Base-by-base conservation (phyloP, 2,329 filamentous ascomycete genomes). In the Xylariomycetidae sp. region DNA sequence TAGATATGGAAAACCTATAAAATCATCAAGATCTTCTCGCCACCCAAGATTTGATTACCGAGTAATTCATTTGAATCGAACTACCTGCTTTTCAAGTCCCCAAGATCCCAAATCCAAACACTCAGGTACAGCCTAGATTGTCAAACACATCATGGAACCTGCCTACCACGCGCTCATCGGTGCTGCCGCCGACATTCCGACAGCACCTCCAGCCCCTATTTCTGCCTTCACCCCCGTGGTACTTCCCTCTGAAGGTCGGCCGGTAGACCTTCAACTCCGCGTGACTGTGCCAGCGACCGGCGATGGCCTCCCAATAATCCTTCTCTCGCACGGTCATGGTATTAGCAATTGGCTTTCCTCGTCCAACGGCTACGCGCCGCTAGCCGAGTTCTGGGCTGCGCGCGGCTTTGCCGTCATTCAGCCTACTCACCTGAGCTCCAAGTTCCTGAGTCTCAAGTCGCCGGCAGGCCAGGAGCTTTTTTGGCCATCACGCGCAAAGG, bases 371-470 rank as follows among this genome's bases (percentile, higher is more conserved):
- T 66, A 64, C 36, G 52, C 51, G 3, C 64, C 64, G 3, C 44
- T 66, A 5, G 56, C 50, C 34, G 55, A 64, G 31, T 66, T 66
- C 50, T 65, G 56, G 51, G 62, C 63, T 5, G 49, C 56, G 13
- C 62, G 61, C 29, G 63, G 63, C 33, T 66, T 66, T 43, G 60
- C 53, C 0, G 64, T 67, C 4, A 47, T 67, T 9, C 63, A 67
- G 36, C 64, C 64, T 3, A 66, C 63, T 3, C 63, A 65, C 39
- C 45, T 66, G 3, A 56, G 50, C 32, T 66, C 63, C 15, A 42
- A 44, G 25, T 54, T 53, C 3, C 48, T 63, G 3, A 41, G 36
- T 7, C 37, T 61, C 4, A 16, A 37, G 1, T 30, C 41, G 9
- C 30, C 39, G 1, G 36, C 25, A 5, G 49, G 49, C 8, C 38